A percentile compares a stretch with the other conserved stretches of the same genome.
These are phyloP conservation scores for Candida sonorensis DNA, from an alignment of 805 yeast species.

Conservation along the genomic window DNA sequence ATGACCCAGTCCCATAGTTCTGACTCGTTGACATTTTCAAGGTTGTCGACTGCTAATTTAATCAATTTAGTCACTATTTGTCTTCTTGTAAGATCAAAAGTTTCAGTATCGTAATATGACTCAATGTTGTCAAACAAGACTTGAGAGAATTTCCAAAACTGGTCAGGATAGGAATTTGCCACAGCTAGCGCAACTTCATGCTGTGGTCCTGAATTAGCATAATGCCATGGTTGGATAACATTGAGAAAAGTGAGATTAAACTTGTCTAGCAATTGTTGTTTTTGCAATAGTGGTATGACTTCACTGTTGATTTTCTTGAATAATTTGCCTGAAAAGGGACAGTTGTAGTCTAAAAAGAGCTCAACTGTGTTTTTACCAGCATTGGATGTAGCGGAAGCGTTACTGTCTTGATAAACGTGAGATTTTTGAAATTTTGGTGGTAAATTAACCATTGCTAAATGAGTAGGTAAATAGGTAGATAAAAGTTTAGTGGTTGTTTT, in stretches of 20 bases:
- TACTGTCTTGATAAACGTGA: slow-evolving; percentile 12
- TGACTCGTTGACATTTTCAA: slow-evolving; percentile 28
- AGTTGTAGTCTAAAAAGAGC: slow-evolving; percentile 66
- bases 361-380: slow-evolving; percentile 34
- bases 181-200: slow-evolving; percentile 71
- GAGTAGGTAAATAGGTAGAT: too few relatives aligned
- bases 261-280: slow-evolving; percentile 35
- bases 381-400: neutral
- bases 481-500: too few relatives aligned
- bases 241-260: slow-evolving; percentile 61
- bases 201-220: slow-evolving; percentile 50
- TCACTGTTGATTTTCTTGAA: slow-evolving; percentile 47
- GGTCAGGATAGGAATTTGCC: slow-evolving; percentile 45
- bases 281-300: slow-evolving; percentile 46
- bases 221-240: slow-evolving; percentile 91
- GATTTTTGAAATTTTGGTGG: slow-evolving; percentile 17
- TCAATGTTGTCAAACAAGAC: slow-evolving; percentile 50
- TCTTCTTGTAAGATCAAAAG: slow-evolving; percentile 45
- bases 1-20: slow-evolving; percentile 27
- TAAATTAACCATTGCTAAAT: slow-evolving; percentile 14
- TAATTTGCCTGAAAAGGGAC: slow-evolving; percentile 66
- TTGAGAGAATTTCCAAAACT: slow-evolving; percentile 51
- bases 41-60: slow-evolving; percentile 33
- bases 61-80: slow-evolving; percentile 50
- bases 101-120: slow-evolving; percentile 56